Evolutionary conservation across 2,329 filamentous ascomycete species (phyloP).

Genomic region (Aspergillus fumigatiaffinis): DNA sequence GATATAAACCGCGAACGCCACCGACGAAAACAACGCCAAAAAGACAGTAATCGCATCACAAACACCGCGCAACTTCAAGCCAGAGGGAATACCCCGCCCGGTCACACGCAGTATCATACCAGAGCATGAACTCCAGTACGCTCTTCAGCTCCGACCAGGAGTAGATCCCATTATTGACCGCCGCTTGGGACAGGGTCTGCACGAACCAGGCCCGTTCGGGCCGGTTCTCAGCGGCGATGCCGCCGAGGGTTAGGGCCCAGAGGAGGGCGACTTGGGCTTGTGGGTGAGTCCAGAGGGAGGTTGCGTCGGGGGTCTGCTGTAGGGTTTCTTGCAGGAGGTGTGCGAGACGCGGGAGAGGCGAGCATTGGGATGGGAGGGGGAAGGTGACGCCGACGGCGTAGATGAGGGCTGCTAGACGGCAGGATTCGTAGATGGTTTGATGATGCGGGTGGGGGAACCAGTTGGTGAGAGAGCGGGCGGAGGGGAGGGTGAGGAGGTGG

Average conservation of each 20-base stretch:
- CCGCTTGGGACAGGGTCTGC: constrained; percentile 19
- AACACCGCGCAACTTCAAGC: constrained; percentile 17
- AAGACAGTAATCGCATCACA: background rate
- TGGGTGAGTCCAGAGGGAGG: constrained; percentile 23
- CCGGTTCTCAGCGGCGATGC: constrained; percentile 33
- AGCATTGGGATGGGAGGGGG: constrained; percentile 36
- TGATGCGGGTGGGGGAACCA: constrained; percentile 17
- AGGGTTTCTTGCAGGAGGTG: constrained; percentile 24
- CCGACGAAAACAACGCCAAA: background rate
- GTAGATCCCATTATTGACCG: constrained; percentile 15
- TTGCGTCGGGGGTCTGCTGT: constrained; percentile 14
- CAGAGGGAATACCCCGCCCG: constrained; percentile 26
- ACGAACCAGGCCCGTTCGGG: constrained; percentile 33
- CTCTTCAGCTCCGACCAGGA: constrained; percentile 26
- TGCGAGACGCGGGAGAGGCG: constrained; percentile 31
- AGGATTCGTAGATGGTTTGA: constrained; percentile 30
- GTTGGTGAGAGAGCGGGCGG: constrained; percentile 18
- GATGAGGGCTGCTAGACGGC: constrained; percentile 33
- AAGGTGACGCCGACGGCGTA: constrained; percentile 39
- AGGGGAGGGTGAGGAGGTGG: constrained; percentile 29
- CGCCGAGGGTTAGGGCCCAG: constrained; percentile 37
- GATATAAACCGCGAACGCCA: too few relatives aligned
- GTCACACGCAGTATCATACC: constrained; percentile 35
- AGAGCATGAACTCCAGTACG: constrained; percentile 26
- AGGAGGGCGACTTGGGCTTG: constrained; percentile 25